Percentiles rank a stretch among this genome's conserved stretches.
Conservation (phyloP, 2,329 filamentous ascomycete species). For the Lojkania enalia region DNA sequence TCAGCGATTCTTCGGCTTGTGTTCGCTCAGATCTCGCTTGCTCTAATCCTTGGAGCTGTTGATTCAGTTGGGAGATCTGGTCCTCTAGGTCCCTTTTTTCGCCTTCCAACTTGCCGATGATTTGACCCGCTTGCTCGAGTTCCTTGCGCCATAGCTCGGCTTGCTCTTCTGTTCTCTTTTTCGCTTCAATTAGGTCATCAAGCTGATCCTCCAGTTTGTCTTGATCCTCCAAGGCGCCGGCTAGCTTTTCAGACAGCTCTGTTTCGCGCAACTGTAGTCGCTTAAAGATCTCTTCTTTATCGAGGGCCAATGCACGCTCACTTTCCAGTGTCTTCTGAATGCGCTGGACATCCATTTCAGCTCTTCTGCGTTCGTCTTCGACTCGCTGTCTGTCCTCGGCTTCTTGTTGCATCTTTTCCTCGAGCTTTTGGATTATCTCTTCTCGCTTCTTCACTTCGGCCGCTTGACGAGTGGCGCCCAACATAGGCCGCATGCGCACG, state of each 20-base stretch:
- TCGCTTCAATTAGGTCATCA: constrained; percentile 83
- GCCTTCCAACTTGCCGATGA: constrained; percentile 82
- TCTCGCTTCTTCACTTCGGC: constrained; percentile 94
- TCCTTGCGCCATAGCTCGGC: constrained; percentile 77
- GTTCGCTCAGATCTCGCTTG: constrained; percentile 72
- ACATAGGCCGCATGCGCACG: constrained; percentile 89
- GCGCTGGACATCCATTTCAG: constrained; percentile 82
- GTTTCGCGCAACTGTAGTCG: constrained; percentile 89
- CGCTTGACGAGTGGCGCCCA: constrained; percentile 88
- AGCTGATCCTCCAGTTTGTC: constrained; percentile 92
- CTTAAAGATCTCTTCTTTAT: constrained; percentile 99
- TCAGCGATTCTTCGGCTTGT: constrained; percentile 73
- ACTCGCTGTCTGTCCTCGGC: constrained; percentile 73
- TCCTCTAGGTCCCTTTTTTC: constrained; percentile 78
- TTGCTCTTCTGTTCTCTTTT: constrained; percentile 85
- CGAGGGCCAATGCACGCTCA: constrained; percentile 89
- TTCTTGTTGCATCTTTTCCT: constrained; percentile 80
- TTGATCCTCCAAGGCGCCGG: constrained; percentile 90
- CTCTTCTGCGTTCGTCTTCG: constrained; percentile 87
- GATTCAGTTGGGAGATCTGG: constrained; percentile 70
- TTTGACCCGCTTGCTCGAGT: constrained; percentile 85
- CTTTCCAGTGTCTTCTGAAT: constrained; percentile 95
- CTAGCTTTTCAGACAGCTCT: constrained; percentile 89
- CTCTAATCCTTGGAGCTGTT: constrained; percentile 70
- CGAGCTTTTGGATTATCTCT: constrained; percentile 86